Base-by-base conservation (phyloP, 2,329 filamentous ascomycete genomes). In the Onygenales sp. region DNA sequence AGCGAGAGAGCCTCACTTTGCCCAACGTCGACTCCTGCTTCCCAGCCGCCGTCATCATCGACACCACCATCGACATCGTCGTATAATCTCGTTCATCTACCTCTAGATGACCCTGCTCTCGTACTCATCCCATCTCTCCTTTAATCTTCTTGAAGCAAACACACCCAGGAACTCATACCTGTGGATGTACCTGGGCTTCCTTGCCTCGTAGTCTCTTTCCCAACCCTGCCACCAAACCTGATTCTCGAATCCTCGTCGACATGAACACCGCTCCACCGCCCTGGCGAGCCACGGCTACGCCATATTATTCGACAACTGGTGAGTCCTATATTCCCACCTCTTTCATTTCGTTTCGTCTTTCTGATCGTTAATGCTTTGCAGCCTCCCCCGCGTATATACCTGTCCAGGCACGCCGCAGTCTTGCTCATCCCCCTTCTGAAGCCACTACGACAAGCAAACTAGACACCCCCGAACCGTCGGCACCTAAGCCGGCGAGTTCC, bases 371-470 rank as follows among this genome's bases (percentile, higher is more conserved):
- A 51, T 52, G 13, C 8, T 53, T 7, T 13, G 27, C 45, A 71
- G 60, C 63, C 70, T 73, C 75, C 59, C 76, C 79, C 62, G 81
- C 81, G 56, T 85, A 79, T 62, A 82, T 79, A 56, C 72, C 80
- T 59, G 82, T 85, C 58, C 75, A 79, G 69, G 80, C 83, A 63
- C 81, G 81, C 61, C 81, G 82, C 69, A 78, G 73, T 60, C 80
- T 84, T 66, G 72, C 73, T 64, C 70, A 76, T 61, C 68, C 61
- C 64, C 55, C 59, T 43, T 55, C 63, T 50, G 53, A 60, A 32
- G 49, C 61, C 47, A 54, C 58, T 50, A 41, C 53, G 32, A 51
- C 52, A 27, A 13, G 51, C 10, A 48, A 47, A n/a, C 14, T 51
- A 46, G 50, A 59, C 43, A 17, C 58, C 59, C 51, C 65, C 58